These are phyloP conservation scores for Epichloe bromicola DNA, from an alignment of 2,329 filamentous ascomycete genomes.

Conservation along the genomic window DNA sequence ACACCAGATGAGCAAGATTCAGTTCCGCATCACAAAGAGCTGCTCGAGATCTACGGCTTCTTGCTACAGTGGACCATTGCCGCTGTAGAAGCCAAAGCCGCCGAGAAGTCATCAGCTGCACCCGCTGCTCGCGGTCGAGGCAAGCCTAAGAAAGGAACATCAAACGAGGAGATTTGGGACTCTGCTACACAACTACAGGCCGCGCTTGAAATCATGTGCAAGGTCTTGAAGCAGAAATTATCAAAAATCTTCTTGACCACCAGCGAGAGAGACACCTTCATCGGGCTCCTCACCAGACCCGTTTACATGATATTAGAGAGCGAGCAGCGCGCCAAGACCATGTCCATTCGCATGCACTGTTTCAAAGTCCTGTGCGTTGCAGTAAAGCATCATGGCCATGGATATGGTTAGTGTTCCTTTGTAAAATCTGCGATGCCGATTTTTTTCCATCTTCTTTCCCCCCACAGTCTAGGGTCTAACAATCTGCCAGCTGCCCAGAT, in stretches of 20 bases:
- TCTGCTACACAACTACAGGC: constrained; percentile 76
- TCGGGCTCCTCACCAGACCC: constrained; percentile 79
- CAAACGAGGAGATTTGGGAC: constrained; percentile 79
- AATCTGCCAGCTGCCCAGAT: constrained; percentile 67
- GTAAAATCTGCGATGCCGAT: neutral
- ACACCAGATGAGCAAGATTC: constrained; percentile 77
- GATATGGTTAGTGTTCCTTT: constrained; percentile 53
- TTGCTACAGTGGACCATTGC: constrained; percentile 90
- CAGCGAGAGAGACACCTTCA: constrained; percentile 89
- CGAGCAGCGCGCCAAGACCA: constrained; percentile 82
- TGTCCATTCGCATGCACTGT: constrained; percentile 83
- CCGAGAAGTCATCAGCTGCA: constrained; percentile 65
- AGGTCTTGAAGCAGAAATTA: constrained; percentile 84
- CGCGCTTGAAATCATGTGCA: constrained; percentile 88
- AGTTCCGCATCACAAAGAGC: constrained; percentile 73
- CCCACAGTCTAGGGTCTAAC: constrained; percentile 13
- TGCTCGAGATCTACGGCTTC: constrained; percentile 90
- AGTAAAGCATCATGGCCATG: constrained; percentile 94
- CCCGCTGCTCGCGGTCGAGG: constrained; percentile 60
- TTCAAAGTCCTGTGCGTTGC: constrained; percentile 96
- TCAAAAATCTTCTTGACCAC: constrained; percentile 91
- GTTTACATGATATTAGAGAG: constrained; percentile 92
- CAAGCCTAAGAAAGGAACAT: constrained; percentile 63
- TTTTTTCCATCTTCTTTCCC: neutral
- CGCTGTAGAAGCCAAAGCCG: constrained; percentile 84